phyloP scores from a whole-genome alignment of 2,329 filamentous ascomycete genomes.

The Bipolaris cookei region DNA sequence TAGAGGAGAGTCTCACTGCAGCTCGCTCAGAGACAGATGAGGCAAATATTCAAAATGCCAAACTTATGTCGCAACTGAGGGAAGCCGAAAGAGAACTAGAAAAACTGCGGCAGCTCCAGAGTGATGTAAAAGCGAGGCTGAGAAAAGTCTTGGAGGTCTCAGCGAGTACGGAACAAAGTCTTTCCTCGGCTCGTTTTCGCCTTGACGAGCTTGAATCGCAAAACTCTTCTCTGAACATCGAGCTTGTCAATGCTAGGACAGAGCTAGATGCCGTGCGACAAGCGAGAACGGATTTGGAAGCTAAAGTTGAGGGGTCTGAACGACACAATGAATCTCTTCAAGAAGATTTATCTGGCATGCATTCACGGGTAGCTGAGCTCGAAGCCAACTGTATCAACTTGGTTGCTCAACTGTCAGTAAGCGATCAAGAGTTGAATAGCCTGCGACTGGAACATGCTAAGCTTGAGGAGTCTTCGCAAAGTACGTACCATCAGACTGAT shows the following conservation, averaged over 20 bases:
- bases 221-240: constrained; percentile 9
- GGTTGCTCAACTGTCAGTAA: constrained; percentile 21
- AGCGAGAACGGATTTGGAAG: constrained; percentile 18
- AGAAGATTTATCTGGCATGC: constrained; percentile 23
- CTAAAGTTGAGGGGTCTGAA: constrained; percentile 17
- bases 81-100: constrained; percentile 19
- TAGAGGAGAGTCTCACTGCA: constrained; percentile 27
- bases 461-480: constrained; percentile 18
- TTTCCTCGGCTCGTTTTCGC: constrained; percentile 15
- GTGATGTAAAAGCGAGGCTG: constrained; percentile 18
- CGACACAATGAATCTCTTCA: constrained; percentile 20
- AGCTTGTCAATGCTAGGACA: constrained; percentile 4
- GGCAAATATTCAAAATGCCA: constrained; percentile 21
- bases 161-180: constrained; percentile 12
- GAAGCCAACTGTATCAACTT: constrained; percentile 31
- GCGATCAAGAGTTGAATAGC: constrained; percentile 20
- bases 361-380: constrained; percentile 20
- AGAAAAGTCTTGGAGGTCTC: constrained; percentile 8
- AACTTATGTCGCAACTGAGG: constrained; percentile 20
- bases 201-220: constrained; percentile 16
- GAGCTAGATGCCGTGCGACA: constrained; percentile 23
- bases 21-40: constrained; percentile 19
- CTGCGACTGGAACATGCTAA: constrained; percentile 17
- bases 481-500: constrained; percentile 6
- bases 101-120: constrained; percentile 22